Evolutionary conservation across 805 yeast genomes (phyloP).

Genomic region (Candida golubevii): DNA sequence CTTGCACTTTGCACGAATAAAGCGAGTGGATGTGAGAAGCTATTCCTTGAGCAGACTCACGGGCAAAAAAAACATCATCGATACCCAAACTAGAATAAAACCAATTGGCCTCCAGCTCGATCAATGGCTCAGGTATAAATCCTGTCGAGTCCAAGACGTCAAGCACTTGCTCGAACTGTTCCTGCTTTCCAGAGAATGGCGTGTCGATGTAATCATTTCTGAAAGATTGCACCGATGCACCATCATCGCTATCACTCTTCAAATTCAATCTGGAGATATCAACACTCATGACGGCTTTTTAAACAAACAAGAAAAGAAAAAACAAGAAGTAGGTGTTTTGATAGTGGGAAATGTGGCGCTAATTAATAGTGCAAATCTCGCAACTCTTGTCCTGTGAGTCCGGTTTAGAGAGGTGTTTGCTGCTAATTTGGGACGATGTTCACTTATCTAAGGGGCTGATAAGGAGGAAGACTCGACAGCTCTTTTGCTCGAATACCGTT

Average conservation of each 20-base stretch:
- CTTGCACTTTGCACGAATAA: conserved; percentile 90
- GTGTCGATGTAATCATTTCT: conserved; percentile 66
- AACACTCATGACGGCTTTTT: conserved; percentile 10
- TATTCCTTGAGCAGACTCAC: conserved; percentile 75
- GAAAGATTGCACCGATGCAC: conserved; percentile 28
- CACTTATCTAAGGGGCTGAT: no score
- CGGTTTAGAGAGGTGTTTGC: no score
- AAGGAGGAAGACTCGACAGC: no score
- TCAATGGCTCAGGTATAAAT: conserved; percentile 80
- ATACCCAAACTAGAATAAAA: conserved; percentile 84
- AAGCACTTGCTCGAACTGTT: conserved; percentile 76
- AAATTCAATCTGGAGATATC: conserved; percentile 15
- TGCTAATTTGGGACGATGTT: no score
- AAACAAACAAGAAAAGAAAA: no score
- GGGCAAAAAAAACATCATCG: conserved; percentile 87
- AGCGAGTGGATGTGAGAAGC: conserved; percentile 82
- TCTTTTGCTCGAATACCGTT: no score
- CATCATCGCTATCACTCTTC: conserved; percentile 22
- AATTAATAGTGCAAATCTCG: no score
- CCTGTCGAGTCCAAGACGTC: conserved; percentile 79
- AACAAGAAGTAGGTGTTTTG: no score
- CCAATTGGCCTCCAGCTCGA: conserved; percentile 85
- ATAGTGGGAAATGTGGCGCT: no score
- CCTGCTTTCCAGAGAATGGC: conserved; percentile 74
- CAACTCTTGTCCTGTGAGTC: no score